Percentiles rank a stretch among this genome's conserved stretches.
These are phyloP conservation scores for Ceratobasidium papillatum DNA, from an alignment of 1,284 basidiomycete species.

Conservation along the genomic window DNA sequence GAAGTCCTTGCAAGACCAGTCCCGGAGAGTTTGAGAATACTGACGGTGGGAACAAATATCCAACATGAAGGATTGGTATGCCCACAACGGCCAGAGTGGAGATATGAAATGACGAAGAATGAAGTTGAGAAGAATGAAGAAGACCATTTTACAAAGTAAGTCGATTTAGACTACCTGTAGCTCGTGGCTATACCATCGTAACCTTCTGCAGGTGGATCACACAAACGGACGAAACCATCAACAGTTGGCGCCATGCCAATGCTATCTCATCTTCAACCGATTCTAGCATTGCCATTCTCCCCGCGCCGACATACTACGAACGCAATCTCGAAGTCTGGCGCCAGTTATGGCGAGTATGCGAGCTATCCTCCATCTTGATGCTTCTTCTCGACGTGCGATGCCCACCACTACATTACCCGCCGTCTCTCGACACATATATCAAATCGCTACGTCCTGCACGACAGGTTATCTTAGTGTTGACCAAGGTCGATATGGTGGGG, in stretches of 20 bases:
- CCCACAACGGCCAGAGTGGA: slow-evolving; percentile 83
- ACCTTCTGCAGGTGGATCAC: slow-evolving; percentile 54
- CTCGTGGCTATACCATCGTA: no score
- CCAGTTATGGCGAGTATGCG: slow-evolving; percentile 90
- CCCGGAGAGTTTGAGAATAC: slow-evolving; percentile 54
- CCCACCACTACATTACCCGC: slow-evolving; percentile 67
- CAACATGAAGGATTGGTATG: slow-evolving; percentile 55
- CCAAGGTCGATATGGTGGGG: slow-evolving; percentile 83
- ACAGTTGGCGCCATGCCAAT: slow-evolving; percentile 61
- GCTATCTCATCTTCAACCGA: slow-evolving; percentile 35
- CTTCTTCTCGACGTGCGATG: slow-evolving; percentile 88
- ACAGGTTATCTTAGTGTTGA: slow-evolving; percentile 80
- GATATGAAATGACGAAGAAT: slow-evolving; percentile 80
- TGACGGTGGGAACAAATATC: slow-evolving; percentile 44
- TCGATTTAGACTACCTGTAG: neutral
- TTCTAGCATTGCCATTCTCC: slow-evolving; percentile 43
- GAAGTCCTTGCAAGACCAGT: slow-evolving; percentile 70
- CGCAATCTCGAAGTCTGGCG: slow-evolving; percentile 92
- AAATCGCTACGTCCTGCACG: slow-evolving; percentile 55
- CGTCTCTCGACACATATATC: slow-evolving; percentile 59
- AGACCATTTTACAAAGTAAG: slow-evolving; percentile 75
- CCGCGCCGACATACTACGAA: slow-evolving; percentile 82
- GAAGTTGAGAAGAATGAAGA: slow-evolving; percentile 90
- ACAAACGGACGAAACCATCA: slow-evolving; percentile 65
- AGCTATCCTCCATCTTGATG: slow-evolving; percentile 85